Percentiles rank a stretch among this genome's conserved stretches.
Conservation (phyloP, 2,329 filamentous ascomycete species). For the Curvularia verruculosa region DNA sequence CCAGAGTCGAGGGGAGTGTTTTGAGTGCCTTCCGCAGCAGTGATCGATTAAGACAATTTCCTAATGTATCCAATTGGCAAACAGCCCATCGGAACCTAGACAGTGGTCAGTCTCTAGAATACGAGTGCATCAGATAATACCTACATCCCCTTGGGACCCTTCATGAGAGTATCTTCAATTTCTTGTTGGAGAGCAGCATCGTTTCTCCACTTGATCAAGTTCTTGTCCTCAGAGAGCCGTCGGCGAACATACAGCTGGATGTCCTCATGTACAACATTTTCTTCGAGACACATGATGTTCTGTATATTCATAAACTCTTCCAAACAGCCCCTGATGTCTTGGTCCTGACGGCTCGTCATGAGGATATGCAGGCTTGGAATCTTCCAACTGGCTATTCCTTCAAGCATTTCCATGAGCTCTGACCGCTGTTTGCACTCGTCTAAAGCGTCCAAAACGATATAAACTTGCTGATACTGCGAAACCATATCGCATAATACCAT, state of each 20-base stretch:
- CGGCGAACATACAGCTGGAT: slow-evolving; percentile 37
- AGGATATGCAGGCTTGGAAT: slow-evolving; percentile 33
- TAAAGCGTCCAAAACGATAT: slow-evolving; percentile 36
- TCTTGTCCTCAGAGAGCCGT: slow-evolving; percentile 45
- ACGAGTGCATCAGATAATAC: neutral
- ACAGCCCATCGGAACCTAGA: slow-evolving; percentile 37
- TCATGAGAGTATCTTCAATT: slow-evolving; percentile 40
- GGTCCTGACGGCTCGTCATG: slow-evolving; percentile 38
- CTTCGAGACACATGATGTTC: slow-evolving; percentile 30
- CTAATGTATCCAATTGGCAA: slow-evolving; percentile 34
- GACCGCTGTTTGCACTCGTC: slow-evolving; percentile 33
- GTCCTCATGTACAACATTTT: slow-evolving; percentile 33
- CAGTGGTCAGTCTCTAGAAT: slow-evolving; percentile 12
- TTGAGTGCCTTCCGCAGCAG: slow-evolving; percentile 26
- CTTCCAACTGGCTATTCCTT: slow-evolving; percentile 28
- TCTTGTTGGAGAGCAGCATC: slow-evolving; percentile 34
- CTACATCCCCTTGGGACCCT: slow-evolving; percentile 36
- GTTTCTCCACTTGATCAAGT: slow-evolving; percentile 33
- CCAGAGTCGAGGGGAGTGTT: slow-evolving; percentile 30
- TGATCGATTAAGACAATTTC: slow-evolving; percentile 26
- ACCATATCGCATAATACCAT: slow-evolving; percentile 34
- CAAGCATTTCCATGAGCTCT: slow-evolving; percentile 32
- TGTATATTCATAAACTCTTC: slow-evolving; percentile 16
- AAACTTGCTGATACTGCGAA: slow-evolving; percentile 24
- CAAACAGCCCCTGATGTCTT: slow-evolving; percentile 35